Evolutionary conservation across 2,329 filamentous ascomycete species (phyloP), one percentile per base, ranked within the genome.

Genomic region (Colletotrichum chrysophilum): DNA sequence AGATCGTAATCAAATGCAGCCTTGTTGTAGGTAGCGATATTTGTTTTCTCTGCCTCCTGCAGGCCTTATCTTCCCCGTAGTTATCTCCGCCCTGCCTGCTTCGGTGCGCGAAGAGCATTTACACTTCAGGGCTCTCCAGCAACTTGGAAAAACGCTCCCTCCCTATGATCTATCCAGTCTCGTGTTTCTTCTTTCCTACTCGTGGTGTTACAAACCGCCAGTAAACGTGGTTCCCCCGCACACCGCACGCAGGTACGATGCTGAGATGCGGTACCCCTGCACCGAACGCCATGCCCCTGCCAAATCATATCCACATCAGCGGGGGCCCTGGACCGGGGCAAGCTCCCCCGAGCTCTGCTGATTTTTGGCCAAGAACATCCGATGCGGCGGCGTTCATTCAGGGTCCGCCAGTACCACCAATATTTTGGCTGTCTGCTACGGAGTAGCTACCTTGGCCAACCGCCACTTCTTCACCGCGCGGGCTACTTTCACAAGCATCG

Each of bases 331-430:
- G 73, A 52, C 70, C 73, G 62, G 70, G 70, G 73, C 26, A 73
- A 75, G 73, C 64, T 69, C 58, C 18, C 73, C 73, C 28, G 70
- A 74, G 70, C 70, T 73, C 70, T 75, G 73, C 70, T 73, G 64
- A 75, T 73, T 75, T 75, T 62, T 68, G 64, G 32, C 64, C 32
- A 68, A 60, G 62, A 73, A 72, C 69, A 72, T 68, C 43, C 58
- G 73, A 68, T 67, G 55, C 73, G 14, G 30, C 62, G 55, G 30
- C 62, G 38, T 43, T 32, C 58, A 21, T 48, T 21, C 30, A 26
- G 18, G 64, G 48, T 65, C 62, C 48, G 62, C 68, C 28, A 48
- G 64, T 21, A 24, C 30, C n/a, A n/a, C 16, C 26, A n/a, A 55
- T 43, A 21, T 52, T 61, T 7, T 43, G 62, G n/a, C 30, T 48